phyloP scores from a whole-genome alignment of 331 rosid genomes.

The Stylosanthes scabra region DNA sequence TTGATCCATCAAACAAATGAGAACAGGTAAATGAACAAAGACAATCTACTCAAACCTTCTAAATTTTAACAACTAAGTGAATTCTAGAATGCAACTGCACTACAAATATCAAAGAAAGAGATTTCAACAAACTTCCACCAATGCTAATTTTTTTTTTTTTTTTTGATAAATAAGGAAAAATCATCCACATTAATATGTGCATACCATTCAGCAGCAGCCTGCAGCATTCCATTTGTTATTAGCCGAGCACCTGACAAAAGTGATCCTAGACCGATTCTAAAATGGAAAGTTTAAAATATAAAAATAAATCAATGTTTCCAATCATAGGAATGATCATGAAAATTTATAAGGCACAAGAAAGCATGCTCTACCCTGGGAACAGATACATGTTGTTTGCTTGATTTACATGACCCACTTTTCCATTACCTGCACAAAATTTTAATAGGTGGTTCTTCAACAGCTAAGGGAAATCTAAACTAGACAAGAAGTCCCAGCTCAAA shows the following conservation, averaged over 20 bases:
- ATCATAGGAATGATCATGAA: conserved; percentile 19
- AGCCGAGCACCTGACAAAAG: conserved; percentile 90
- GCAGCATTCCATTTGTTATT: conserved; percentile 95
- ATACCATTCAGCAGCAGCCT: conserved; percentile 98
- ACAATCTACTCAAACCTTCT: no score
- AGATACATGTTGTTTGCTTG: conserved; percentile 99
- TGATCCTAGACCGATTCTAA: conserved; percentile 96
- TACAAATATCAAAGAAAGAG: conserved; percentile 4
- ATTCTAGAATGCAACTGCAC: conserved; percentile 19
- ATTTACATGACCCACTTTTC: conserved; percentile 89
- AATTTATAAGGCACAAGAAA: conserved; percentile 31
- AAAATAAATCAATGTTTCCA: conserved; percentile 15
- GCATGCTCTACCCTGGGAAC: conserved; percentile 91
- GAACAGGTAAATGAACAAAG: no score
- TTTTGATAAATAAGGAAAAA: conserved; percentile 8
- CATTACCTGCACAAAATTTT: conserved; percentile 69
- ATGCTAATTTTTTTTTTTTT: no score
- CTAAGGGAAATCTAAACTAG: conserved; percentile 27
- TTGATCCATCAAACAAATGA: no score
- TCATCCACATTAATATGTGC: conserved; percentile 17
- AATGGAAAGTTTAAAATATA: conserved; percentile 37
- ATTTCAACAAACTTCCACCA: conserved; percentile 24
- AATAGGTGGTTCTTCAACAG: conserved; percentile 25
- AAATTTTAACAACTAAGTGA: not conserved
- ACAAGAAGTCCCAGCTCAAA: conserved; percentile 26